Base-by-base conservation (phyloP, 345 rosid genomes). In the Syzygium oleosum region DNA sequence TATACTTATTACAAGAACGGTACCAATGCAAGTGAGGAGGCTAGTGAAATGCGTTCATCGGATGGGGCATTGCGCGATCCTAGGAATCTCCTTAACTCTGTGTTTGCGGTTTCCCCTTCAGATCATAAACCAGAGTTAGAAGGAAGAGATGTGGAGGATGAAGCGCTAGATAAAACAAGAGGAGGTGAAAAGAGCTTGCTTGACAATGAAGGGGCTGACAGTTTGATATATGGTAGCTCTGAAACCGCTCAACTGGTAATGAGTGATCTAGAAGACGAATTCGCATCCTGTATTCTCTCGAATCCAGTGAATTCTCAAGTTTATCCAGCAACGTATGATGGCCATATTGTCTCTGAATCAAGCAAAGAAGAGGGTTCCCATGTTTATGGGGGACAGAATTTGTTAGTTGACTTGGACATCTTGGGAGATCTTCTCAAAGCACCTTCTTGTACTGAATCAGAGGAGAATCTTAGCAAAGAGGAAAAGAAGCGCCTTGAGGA, bases 401-500 rank as follows among this genome's bases (percentile, higher is more conserved):
- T 73, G 49, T 73, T 73, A 38, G 49, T 73, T 73, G 80, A 73
- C 27, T 9, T 73, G 25, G 80, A 73, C 25, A 34, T 73, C 80
- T 73, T 73, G 80, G 49, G 49, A 73, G 80, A 73, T 38, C 49
- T 73, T 38, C 25, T 73, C 25, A 87, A 90, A 78, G 85, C 88
- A 78, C 68, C 83, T 85, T 90, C 88, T 55, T 87, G 90, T 85
- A 88, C 92, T 61, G 90, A 89, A 89, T 85, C 91, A 29, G 85
- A 38, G 83, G 17, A 22, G 65, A 89, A 88, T 54, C 85, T 89
- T 80, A 88, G 91, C 53, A 89, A 88, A 23, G 94, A 91, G 90
- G 96, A 94, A 55, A 95, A 89, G 87, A 88, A 91, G 89, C 89
- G 87, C 88, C 79, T 93, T 51, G 91, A 91, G 90, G 92, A 91